These are phyloP conservation scores for Penicillium capsulatum DNA, from an alignment of 2,329 filamentous ascomycete genomes.

Conservation along the genomic window DNA sequence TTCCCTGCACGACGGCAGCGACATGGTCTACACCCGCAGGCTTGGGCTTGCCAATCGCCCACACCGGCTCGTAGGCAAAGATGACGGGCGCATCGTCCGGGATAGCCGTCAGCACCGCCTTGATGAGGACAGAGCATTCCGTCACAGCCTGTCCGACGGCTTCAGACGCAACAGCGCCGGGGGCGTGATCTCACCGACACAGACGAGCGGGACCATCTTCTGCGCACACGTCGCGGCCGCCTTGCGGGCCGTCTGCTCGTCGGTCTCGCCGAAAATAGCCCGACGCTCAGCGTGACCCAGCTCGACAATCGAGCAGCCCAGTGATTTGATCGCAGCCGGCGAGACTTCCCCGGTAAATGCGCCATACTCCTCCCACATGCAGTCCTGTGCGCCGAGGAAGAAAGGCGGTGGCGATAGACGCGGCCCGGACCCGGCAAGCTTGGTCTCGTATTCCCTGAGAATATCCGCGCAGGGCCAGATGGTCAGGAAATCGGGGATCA, in stretches of 20 bases:
- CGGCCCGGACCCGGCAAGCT: constrained; percentile 14
- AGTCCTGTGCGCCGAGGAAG: constrained; percentile 71
- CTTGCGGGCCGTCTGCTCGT: constrained; percentile 63
- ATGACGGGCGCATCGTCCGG: constrained; percentile 64
- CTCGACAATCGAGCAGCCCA: constrained; percentile 69
- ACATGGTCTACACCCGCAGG: constrained; percentile 72
- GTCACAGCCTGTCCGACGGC: constrained; percentile 57
- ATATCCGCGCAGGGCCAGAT: constrained; percentile 49
- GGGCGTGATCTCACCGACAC: constrained; percentile 66
- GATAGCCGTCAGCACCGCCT: constrained; percentile 58
- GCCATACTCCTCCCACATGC: constrained; percentile 64
- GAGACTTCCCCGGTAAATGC: constrained; percentile 77
- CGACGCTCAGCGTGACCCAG: constrained; percentile 77
- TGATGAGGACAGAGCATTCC: constrained; percentile 65
- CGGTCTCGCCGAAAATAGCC: constrained; percentile 69
- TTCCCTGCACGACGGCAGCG: constrained; percentile 61
- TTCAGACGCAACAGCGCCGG: constrained; percentile 44
- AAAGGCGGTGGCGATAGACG: constrained; percentile 46
- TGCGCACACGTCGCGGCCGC: constrained; percentile 64
- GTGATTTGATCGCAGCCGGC: constrained; percentile 60
- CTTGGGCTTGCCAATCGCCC: constrained; percentile 74
- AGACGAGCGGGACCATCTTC: constrained; percentile 71
- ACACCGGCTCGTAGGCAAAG: constrained; percentile 82
- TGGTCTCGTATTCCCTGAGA: constrained; percentile 31
- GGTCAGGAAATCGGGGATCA: constrained; percentile 73